Conservation (phyloP, 768 basidiomycete species). For the Hysterangium stoloniferum region DNA sequence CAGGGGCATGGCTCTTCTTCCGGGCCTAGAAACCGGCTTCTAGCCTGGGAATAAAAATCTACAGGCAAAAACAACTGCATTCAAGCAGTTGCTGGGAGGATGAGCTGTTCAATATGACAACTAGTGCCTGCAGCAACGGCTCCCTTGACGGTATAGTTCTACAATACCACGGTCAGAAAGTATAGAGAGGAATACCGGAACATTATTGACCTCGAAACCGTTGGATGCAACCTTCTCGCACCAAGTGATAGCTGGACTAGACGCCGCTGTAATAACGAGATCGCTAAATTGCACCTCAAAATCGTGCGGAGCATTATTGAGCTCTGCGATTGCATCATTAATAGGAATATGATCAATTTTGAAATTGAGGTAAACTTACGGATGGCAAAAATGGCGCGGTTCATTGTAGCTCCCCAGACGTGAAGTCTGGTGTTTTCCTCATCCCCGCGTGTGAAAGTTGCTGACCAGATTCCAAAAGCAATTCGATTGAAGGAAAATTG, state of each 20-base stretch:
- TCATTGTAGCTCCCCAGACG: background rate
- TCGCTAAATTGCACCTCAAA: slow-evolving; percentile 3
- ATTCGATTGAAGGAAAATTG: background rate
- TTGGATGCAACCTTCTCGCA: background rate
- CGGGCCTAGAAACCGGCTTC: too few species aligned
- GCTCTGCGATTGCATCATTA: background rate
- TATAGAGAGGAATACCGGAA: background rate
- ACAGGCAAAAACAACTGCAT: too few species aligned
- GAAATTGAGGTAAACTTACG: background rate
- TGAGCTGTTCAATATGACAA: slow-evolving; percentile 1
- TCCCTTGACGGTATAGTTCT: slow-evolving; percentile 4
- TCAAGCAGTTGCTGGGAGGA: slow-evolving; percentile 3
- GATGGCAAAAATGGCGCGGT: slow-evolving; percentile 8
- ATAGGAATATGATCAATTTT: background rate
- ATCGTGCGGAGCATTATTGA: slow-evolving; percentile 4
- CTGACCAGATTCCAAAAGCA: background rate
- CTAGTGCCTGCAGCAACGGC: slow-evolving; percentile 1
- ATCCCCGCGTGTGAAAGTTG: background rate
- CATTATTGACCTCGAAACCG: background rate
- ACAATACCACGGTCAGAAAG: too few species aligned
- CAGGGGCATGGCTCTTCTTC: too few species aligned
- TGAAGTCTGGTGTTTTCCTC: background rate
- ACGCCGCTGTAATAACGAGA: slow-evolving; percentile 3
- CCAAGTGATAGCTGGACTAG: background rate
- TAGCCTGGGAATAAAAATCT: too few species aligned